phyloP scores from a whole-genome alignment of 1,284 basidiomycete genomes.

The Mrakiaceae sp. region DNA sequence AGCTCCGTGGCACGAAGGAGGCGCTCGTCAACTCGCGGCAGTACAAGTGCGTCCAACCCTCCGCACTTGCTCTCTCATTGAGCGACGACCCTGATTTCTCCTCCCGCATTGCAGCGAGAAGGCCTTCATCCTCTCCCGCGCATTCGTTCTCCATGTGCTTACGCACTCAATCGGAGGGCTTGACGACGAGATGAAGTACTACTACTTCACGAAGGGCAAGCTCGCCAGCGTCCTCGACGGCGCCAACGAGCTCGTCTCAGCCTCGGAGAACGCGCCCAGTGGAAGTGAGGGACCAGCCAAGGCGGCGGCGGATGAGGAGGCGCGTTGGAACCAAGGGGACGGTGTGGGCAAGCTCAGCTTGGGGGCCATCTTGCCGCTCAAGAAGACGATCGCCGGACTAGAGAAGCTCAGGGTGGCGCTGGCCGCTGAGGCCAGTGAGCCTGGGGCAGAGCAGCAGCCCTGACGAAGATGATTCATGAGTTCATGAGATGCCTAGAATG shows the following conservation, averaged over 20 bases:
- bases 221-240: conserved; percentile 58
- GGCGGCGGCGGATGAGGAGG: conserved; percentile 35
- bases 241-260: conserved; percentile 53
- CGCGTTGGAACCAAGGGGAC: conserved; percentile 37
- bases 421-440: no score
- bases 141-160: conserved; percentile 74
- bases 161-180: conserved; percentile 62
- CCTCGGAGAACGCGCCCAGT: conserved; percentile 41
- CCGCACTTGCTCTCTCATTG: not conserved
- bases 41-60: conserved; percentile 39
- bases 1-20: conserved; percentile 75
- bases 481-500: no score
- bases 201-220: conserved; percentile 56
- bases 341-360: conserved; percentile 64
- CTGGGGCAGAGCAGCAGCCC: no score
- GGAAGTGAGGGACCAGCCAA: conserved; percentile 27
- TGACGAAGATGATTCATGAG: no score
- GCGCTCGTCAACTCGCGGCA: conserved; percentile 56
- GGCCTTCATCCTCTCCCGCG: conserved; percentile 78
- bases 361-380: conserved; percentile 66
- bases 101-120: conserved; percentile 54
- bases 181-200: conserved; percentile 57
- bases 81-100: conserved; percentile 17
- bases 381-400: conserved; percentile 25
- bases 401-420: conserved; percentile 20